Evolutionary conservation across 345 rosid species (phyloP).

Genomic region (Ceriops decandra): DNA sequence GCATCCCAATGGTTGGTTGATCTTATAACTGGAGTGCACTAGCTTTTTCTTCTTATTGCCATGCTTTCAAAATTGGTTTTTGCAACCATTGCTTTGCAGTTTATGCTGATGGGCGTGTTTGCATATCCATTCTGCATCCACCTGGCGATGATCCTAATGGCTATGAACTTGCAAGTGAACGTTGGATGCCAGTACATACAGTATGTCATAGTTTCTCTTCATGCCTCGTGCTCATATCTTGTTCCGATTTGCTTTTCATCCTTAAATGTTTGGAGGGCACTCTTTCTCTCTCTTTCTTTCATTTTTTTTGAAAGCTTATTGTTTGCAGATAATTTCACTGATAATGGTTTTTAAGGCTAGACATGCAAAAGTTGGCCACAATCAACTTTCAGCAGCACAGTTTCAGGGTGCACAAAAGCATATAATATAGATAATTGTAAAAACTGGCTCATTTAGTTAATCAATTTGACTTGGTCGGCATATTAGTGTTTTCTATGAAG

Average conservation of each 20-base stretch:
- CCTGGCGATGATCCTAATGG: conserved; percentile 99
- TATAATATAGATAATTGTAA: too few relatives aligned
- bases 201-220: conserved; percentile 37
- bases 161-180: conserved; percentile 96
- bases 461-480: too few relatives aligned
- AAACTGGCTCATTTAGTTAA: too few relatives aligned
- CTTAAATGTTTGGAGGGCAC: too few relatives aligned
- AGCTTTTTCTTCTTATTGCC: neutral
- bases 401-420: too few relatives aligned
- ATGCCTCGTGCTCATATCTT: neutral
- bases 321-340: too few relatives aligned
- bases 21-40: neutral
- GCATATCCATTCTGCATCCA: conserved; percentile 97
- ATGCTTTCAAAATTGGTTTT: neutral
- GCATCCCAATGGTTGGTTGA: conserved; percentile 87
- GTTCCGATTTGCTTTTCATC: neutral
- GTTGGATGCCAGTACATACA: conserved; percentile 95
- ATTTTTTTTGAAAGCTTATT: too few relatives aligned
- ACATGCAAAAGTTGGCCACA: too few relatives aligned
- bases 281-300: too few relatives aligned
- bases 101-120: conserved; percentile 88
- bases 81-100: conserved; percentile 38
- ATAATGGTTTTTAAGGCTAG: too few relatives aligned
- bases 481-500: too few relatives aligned
- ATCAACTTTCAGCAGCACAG: too few relatives aligned